Evolutionary conservation across 2,329 filamentous ascomycete genomes (phyloP).

Genomic region (Cladophialophora chaetospira): DNA sequence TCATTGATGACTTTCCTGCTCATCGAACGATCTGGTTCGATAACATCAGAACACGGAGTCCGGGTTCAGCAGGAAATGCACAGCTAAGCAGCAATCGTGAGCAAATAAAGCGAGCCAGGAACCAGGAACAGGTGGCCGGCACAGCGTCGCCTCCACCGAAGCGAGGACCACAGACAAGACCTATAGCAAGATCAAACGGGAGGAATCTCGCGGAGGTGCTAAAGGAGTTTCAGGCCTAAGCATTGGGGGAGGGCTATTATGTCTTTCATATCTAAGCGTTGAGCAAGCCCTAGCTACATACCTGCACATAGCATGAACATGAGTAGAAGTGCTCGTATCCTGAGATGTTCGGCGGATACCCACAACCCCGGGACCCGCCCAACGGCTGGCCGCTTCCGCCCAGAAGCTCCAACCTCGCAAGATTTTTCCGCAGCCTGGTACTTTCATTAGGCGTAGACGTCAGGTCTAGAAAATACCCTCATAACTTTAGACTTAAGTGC

Average conservation of each 20-base stretch:
- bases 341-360: too few species aligned
- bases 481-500: background rate
- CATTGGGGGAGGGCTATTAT: background rate
- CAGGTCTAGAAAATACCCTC: background rate
- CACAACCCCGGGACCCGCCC: too few species aligned
- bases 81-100: slow-evolving; percentile 8
- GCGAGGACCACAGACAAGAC: slow-evolving; percentile 8
- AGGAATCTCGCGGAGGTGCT: slow-evolving; percentile 19
- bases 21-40: slow-evolving; percentile 34
- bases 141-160: slow-evolving; percentile 24
- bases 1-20: slow-evolving; percentile 34
- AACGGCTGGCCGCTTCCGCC: too few species aligned
- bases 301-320: background rate
- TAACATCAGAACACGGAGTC: slow-evolving; percentile 17
- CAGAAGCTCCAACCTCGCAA: too few species aligned
- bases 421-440: too few species aligned
- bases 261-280: background rate
- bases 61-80: background rate
- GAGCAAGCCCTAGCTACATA: background rate
- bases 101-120: slow-evolving; percentile 20
- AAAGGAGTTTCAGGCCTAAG: slow-evolving; percentile 15
- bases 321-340: too few species aligned
- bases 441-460: too few species aligned
- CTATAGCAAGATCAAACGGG: slow-evolving; percentile 8
- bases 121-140: slow-evolving; percentile 12